Evolutionary conservation across 2,329 filamentous ascomycete species (phyloP).

Genomic region (Paecilomyces formosus): DNA sequence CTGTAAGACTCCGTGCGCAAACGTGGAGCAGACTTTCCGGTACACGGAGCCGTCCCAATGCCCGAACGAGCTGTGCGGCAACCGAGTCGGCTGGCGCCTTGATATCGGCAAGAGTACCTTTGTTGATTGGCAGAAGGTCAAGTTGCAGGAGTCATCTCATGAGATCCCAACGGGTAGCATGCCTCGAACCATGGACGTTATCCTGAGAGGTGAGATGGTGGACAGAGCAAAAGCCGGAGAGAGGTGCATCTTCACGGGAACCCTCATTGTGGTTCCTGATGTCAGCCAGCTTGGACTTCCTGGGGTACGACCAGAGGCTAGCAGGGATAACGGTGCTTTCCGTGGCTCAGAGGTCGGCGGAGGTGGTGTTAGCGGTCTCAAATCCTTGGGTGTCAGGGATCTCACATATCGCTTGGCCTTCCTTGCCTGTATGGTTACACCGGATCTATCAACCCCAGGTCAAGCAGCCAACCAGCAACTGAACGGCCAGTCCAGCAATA

Average conservation of each 20-base stretch:
- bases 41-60: slow-evolving; percentile 97
- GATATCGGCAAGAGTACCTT: slow-evolving; percentile 97
- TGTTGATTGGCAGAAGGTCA: slow-evolving; percentile 98
- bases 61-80: slow-evolving; percentile 78
- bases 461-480: slow-evolving; percentile 62
- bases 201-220: slow-evolving; percentile 92
- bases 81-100: slow-evolving; percentile 88
- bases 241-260: slow-evolving; percentile 96
- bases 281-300: slow-evolving; percentile 91
- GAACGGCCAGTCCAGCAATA: slow-evolving; percentile 70
- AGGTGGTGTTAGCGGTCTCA: slow-evolving; percentile 77
- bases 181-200: slow-evolving; percentile 96
- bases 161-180: slow-evolving; percentile 98
- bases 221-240: slow-evolving; percentile 95
- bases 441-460: slow-evolving; percentile 74
- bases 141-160: slow-evolving; percentile 95
- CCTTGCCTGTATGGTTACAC: slow-evolving; percentile 89
- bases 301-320: slow-evolving; percentile 72
- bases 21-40: slow-evolving; percentile 94
- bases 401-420: slow-evolving; percentile 95
- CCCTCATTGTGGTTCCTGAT: slow-evolving; percentile 91
- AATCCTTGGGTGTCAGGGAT: slow-evolving; percentile 87
- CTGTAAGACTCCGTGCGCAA: slow-evolving; percentile 76
- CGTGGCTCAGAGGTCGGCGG: slow-evolving; percentile 76
- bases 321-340: slow-evolving; percentile 71